A percentile compares a stretch with the other conserved stretches of the same genome.
Conservation (phyloP, 2,329 filamentous ascomycete species). For the Cryoendolithus antarcticus region DNA sequence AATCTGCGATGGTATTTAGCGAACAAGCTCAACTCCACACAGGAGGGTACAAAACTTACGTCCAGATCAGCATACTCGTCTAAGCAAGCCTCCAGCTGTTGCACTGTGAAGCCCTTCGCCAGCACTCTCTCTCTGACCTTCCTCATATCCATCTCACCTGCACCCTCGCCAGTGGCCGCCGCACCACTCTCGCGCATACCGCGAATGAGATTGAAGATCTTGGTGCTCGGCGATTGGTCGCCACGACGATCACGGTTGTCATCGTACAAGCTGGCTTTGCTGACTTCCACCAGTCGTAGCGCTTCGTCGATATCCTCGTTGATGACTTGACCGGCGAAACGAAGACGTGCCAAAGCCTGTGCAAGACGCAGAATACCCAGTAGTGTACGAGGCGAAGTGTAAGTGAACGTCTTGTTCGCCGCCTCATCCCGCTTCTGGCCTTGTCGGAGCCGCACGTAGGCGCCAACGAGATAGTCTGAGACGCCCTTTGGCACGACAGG, state of each 20-base stretch:
- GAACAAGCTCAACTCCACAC: neutral
- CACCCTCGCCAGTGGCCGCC: constrained; percentile 61
- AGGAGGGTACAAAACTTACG: constrained; percentile 48
- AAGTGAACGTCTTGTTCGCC: constrained; percentile 81
- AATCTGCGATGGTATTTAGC: constrained; percentile 28
- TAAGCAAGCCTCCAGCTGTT: constrained; percentile 76
- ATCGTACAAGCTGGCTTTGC: constrained; percentile 77
- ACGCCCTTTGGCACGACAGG: constrained; percentile 74
- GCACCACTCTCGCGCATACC: constrained; percentile 76
- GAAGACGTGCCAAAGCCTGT: constrained; percentile 82
- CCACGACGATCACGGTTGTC: constrained; percentile 49
- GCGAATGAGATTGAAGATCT: constrained; percentile 92
- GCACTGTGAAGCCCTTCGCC: constrained; percentile 91
- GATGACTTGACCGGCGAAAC: constrained; percentile 74
- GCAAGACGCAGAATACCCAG: constrained; percentile 86
- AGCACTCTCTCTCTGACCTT: constrained; percentile 84
- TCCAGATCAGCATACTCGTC: constrained; percentile 81
- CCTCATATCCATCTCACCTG: constrained; percentile 70
- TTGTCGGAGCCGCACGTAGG: constrained; percentile 88
- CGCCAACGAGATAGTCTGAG: constrained; percentile 92
- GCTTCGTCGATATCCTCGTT: constrained; percentile 95
- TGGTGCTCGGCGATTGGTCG: constrained; percentile 69
- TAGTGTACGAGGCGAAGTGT: constrained; percentile 87
- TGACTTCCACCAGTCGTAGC: constrained; percentile 77
- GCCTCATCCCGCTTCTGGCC: constrained; percentile 85